phyloP scores from a whole-genome alignment of 2,329 filamentous ascomycete genomes.

The Scedosporium boydii region DNA sequence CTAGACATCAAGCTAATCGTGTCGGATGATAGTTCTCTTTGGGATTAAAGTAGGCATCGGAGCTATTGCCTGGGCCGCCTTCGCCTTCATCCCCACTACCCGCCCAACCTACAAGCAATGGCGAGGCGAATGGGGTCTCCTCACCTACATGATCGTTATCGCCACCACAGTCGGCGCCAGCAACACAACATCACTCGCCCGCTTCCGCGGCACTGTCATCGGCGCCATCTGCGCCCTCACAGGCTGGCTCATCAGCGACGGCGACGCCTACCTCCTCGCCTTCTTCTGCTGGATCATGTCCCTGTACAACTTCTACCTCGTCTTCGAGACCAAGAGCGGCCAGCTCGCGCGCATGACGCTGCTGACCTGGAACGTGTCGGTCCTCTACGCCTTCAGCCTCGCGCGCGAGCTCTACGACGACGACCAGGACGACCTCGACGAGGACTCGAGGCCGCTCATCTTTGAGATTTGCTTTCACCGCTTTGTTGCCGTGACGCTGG shows the following conservation, averaged over 20 bases:
- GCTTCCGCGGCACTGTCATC: conserved; percentile 77
- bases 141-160: conserved; percentile 97
- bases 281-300: conserved; percentile 75
- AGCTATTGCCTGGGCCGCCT: conserved; percentile 78
- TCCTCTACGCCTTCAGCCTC: conserved; percentile 87
- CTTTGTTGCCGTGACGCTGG: conserved; percentile 74
- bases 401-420: conserved; percentile 70
- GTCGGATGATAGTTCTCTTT: conserved; percentile 45
- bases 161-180: conserved; percentile 95
- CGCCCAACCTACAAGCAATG: conserved; percentile 75
- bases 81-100: conserved; percentile 73
- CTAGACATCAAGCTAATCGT: background rate
- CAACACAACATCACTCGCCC: conserved; percentile 81
- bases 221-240: conserved; percentile 67
- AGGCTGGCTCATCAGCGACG: conserved; percentile 68
- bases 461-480: conserved; percentile 81
- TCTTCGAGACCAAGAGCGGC: conserved; percentile 72
- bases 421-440: conserved; percentile 81
- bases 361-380: conserved; percentile 91
- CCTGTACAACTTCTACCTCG: conserved; percentile 81
- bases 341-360: conserved; percentile 90
- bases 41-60: conserved; percentile 90
- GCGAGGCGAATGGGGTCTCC: conserved; percentile 91
- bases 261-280: conserved; percentile 66
- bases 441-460: conserved; percentile 74